Base-by-base conservation (phyloP, 345 rosid genomes). In the Populus deltoides region DNA sequence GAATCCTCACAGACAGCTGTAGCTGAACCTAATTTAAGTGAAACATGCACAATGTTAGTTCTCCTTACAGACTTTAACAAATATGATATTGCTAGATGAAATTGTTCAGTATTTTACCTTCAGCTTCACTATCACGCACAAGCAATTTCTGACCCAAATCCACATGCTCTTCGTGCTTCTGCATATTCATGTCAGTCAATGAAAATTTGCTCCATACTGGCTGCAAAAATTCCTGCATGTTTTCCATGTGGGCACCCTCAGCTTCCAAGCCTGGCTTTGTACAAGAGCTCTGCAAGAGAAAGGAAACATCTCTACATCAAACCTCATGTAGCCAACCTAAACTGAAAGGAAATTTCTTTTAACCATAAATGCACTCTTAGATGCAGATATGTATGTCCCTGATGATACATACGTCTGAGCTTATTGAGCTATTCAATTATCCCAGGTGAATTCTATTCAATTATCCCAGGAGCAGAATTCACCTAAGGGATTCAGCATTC, bases 161-260 rank as follows among this genome's bases (percentile, higher is more conserved):
- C 25, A 36, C 22, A 53, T 3, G 38, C 7, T 51, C 74, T 75
- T 84, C 82, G 5, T 73, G 81, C n/a, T 70, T 82, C 80, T 72
- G 87, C 27, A 59, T 47, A 79, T 68, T 75, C 24, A 8, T 51
- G 16, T 79, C 88, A 62, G 68, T 81, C 10, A 57, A 70, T 9
- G 61, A 63, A 49, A 74, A 66, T 68, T 84, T 66, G 18, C 69
- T 86, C 81, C 79, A 31, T 27, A 47, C 67, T 43, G 83, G 82
- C 73, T 20, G 75, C 20, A 83, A 41, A 51, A 65, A 47, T 22
- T 87, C 88, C 49, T 45, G 80, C 73, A 72, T 53, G 65, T 82
- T 88, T 72, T 89, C 89, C 76, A 84, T 77, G 45, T 76, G 83
- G 51, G 67, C 80, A 79, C 77, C 47, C 78, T 75, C 82, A 86